Evolutionary conservation across 345 rosid species (phyloP), one percentile per base, ranked within the genome.

Genomic region (Lepidium sativum): DNA sequence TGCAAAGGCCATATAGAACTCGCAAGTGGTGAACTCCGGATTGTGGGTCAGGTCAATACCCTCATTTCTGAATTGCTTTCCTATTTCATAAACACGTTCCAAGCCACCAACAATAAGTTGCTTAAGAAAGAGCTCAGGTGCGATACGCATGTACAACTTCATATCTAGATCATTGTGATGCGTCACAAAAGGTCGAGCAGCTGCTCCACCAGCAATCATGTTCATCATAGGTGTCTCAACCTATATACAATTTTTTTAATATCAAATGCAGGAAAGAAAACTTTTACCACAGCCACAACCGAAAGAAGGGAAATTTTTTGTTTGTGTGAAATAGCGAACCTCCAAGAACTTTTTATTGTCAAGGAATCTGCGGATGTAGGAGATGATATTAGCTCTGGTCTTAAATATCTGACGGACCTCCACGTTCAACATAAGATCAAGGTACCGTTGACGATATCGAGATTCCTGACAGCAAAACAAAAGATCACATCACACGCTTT

Each of bases 171-270:
- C 99, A 67, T 90, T 90, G 78, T 94, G 99, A 79, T 90, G 88
- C 18, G 99, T 94, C 50, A 83, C 91, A 81, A 94, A 94, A 18
- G 97, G 97, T 15, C 92, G 85, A 16, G 96, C 99, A 66, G 96
- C 88, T 65, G 99, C 99, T 49, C 99, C 99, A 57, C 99, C 99
- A 49, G 97, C 83, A 80, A 90, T 94, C 92, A 80, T 86, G 79
- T 90, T 90, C 97, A 94, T 86, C 96, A 90, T 90, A 55, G 97
- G 97, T 43, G 99, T 94, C 74, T 94, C 99, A 50, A 88, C 99
- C 97, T 90, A 54, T 0, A 69, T 5, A 27, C 34, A 43, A 42
- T 5, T 1, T 16, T n/a, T 42, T 12, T 16, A 23, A 50, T 50
- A 56, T 42, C 38, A 61, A 16, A 59, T 43, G 27, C 21, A 40